Percentiles rank a stretch among this genome's conserved stretches.
Conservation (phyloP, 2,329 filamentous ascomycete species). For the Xylariomycetidae sp. region DNA sequence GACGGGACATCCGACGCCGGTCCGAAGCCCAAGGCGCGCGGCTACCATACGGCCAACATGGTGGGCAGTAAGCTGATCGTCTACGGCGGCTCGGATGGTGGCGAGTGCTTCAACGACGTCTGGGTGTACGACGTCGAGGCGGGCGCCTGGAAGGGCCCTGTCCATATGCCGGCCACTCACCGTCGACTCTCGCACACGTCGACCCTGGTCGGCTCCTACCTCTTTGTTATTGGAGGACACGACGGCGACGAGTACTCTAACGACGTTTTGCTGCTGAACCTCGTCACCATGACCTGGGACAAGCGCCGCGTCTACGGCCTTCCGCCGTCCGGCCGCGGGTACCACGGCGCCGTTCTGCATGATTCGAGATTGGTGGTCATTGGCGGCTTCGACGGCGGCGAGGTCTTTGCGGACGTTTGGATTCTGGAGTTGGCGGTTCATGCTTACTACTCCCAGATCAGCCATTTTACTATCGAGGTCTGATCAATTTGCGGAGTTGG, state of each 20-base stretch:
- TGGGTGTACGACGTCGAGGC: constrained; percentile 67
- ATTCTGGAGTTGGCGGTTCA: constrained; percentile 63
- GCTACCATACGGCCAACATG: constrained; percentile 69
- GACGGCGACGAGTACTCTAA: constrained; percentile 65
- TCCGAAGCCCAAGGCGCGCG: constrained; percentile 54
- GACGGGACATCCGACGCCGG: constrained; percentile 9
- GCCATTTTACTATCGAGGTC: constrained; percentile 65
- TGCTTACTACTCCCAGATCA: constrained; percentile 68
- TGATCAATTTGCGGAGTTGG: constrained; percentile 26
- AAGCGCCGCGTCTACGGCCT: constrained; percentile 58
- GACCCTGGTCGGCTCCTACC: constrained; percentile 63
- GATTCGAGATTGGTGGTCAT: constrained; percentile 59
- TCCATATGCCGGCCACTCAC: constrained; percentile 54
- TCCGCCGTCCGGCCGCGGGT: constrained; percentile 57
- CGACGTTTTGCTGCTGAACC: constrained; percentile 61
- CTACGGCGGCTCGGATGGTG: constrained; percentile 63
- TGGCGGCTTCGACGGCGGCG: constrained; percentile 61
- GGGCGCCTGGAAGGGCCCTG: constrained; percentile 52
- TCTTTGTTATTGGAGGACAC: constrained; percentile 65
- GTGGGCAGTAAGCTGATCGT: constrained; percentile 67
- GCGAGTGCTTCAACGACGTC: constrained; percentile 66
- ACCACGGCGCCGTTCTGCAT: constrained; percentile 60
- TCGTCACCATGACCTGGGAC: constrained; percentile 72
- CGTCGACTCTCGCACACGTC: constrained; percentile 62
- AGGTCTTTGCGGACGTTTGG: constrained; percentile 64